Evolutionary conservation across 306 rosid species (phyloP), one percentile per base, ranked within the genome.

Genomic region (Chamaecrista fasciculata): DNA sequence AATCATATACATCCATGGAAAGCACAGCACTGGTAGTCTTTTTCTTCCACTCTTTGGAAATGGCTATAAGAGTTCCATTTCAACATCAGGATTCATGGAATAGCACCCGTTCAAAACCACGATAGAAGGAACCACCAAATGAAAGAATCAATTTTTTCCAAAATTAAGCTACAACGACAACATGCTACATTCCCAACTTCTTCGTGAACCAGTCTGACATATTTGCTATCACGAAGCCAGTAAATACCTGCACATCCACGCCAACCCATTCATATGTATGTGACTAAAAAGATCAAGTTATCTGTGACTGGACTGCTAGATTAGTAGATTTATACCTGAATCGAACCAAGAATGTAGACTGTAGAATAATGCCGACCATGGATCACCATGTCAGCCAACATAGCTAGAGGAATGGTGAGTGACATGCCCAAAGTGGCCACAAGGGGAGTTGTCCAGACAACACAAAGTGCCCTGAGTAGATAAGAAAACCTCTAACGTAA

Each of bases 371-470:
- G 99, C 66, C 96, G 97, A 40, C 96, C 97, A 18, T 95, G 99
- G 84, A 94, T 87, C 36, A 94, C 31, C 95, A 94, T 95, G 82
- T 95, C 99, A 31, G 99, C 99, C 80, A 91, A 56, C 99, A 95
- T 95, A 49, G 99, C 99, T 8, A 95, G 95, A 42, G 99, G 99
- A 68, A 95, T 95, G 69, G 99, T 95, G 73, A 95, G 99, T 11
- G 99, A 91, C 97, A 91, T 91, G 84, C 99, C 99, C 85, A 95
- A 76, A 39, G 97, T 95, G 76, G 99, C 99, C 71, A 95, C 99
- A 39, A 95, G 82, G 23, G 99, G 97, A 49, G 99, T 95, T 61
- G 99, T 95, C 99, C 99, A 95, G 39, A 95, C 97, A 67, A 95
- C 97, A 73, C 96, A 84, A 3, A 95, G 82, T 46, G 99, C 97